These are phyloP conservation scores for Malbranchea cinnamomea DNA, from an alignment of 2,329 filamentous ascomycete genomes.

Conservation along the genomic window DNA sequence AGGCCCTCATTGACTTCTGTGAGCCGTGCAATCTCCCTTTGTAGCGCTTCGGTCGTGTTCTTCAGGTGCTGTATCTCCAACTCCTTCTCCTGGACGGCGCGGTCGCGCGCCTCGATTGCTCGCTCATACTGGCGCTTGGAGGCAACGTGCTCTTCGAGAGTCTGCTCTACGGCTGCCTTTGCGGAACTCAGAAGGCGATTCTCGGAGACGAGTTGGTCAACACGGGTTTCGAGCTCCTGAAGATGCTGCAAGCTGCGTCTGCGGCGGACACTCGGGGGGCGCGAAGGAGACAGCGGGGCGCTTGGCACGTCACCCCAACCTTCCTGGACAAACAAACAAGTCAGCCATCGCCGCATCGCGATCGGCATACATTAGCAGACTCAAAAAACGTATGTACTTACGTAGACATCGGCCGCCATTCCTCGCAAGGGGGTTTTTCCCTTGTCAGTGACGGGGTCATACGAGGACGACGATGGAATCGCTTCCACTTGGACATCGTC, in stretches of 20 bases:
- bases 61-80: constrained; percentile 72
- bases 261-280: constrained; percentile 89
- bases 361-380: background rate
- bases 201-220: constrained; percentile 68
- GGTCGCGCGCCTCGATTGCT: constrained; percentile 48
- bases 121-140: constrained; percentile 41
- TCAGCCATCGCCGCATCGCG: constrained; percentile 4
- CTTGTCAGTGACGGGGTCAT: constrained; percentile 71
- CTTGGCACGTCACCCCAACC: constrained; percentile 74
- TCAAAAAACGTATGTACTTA: constrained; percentile 40
- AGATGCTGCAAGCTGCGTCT: constrained; percentile 95
- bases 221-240: constrained; percentile 65
- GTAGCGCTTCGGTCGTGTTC: constrained; percentile 62
- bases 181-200: constrained; percentile 67
- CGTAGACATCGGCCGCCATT: constrained; percentile 78
- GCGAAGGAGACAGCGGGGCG: constrained; percentile 76
- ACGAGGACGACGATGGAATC: constrained; percentile 37
- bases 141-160: constrained; percentile 39
- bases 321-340: constrained; percentile 45
- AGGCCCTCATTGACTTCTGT: constrained; percentile 72
- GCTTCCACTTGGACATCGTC: constrained; percentile 21
- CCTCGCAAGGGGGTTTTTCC: constrained; percentile 68
- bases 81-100: constrained; percentile 65
- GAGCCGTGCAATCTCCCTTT: constrained; percentile 66
- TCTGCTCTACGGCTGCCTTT: constrained; percentile 52